phyloP scores from a whole-genome alignment of 371 early-diverging fungal species.

The Rozella allomycis region DNA sequence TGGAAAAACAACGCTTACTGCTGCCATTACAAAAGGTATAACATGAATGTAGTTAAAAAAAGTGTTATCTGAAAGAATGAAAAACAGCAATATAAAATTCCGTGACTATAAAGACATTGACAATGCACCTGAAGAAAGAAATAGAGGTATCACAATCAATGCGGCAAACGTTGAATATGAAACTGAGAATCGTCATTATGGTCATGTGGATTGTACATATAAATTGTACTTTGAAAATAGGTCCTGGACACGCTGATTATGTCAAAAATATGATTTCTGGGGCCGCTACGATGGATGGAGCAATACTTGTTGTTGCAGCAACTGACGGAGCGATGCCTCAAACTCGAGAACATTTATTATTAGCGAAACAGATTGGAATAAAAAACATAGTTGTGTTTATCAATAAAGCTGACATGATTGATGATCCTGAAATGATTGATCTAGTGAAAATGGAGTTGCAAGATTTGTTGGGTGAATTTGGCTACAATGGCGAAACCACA shows the following conservation, averaged over 20 bases:
- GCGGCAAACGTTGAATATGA: constrained; percentile 92
- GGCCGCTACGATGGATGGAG: constrained; percentile 93
- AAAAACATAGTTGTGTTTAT: constrained; percentile 86
- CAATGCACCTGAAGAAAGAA: constrained; percentile 92
- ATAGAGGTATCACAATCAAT: constrained; percentile 89
- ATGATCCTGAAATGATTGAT: constrained; percentile 89
- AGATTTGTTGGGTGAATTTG: constrained; percentile 72
- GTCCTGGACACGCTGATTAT: constrained; percentile 99
- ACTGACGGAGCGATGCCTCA: constrained; percentile 92
- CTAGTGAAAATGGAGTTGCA: constrained; percentile 98
- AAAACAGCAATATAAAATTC: constrained; percentile 58
- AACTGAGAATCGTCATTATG: constrained; percentile 72
- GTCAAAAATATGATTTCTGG: constrained; percentile 99
- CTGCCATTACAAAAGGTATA: constrained; percentile 86
- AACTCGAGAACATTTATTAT: constrained; percentile 89
- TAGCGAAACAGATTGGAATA: constrained; percentile 91
- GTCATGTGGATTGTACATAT: constrained; percentile 98
- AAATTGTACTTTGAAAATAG: too few species aligned
- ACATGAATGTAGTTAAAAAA: neutral
- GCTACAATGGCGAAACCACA: constrained; percentile 75
- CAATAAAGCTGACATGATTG: constrained; percentile 96
- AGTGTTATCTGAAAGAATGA: constrained; percentile 31
- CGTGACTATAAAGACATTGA: constrained; percentile 86
- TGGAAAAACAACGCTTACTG: constrained; percentile 98
- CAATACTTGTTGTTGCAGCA: constrained; percentile 94